A percentile compares a stretch with the other conserved stretches of the same genome.
phyloP scores from a whole-genome alignment of 495 filamentous ascomycete species.

The Hyphodiscus hymeniophilus region DNA sequence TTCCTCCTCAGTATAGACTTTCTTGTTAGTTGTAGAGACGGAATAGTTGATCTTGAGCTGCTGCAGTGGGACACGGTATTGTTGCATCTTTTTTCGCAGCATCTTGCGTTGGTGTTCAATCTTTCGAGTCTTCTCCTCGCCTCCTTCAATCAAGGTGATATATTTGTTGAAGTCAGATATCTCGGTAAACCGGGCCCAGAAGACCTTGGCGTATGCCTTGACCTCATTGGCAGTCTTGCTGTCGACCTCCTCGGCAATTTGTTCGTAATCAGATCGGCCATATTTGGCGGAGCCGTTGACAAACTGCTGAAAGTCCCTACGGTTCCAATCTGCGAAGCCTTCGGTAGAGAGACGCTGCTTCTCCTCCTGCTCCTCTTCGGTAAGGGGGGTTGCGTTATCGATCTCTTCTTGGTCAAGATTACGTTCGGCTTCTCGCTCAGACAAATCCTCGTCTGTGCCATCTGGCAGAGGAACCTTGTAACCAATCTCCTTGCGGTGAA shows the following conservation, averaged over 20 bases:
- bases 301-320: slow-evolving; percentile 96
- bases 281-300: slow-evolving; percentile 90
- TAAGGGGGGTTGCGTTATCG: slow-evolving; percentile 81
- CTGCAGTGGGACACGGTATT: slow-evolving; percentile 93
- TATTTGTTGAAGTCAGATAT: slow-evolving; percentile 85
- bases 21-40: slow-evolving; percentile 98
- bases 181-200: slow-evolving; percentile 87
- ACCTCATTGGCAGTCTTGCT: slow-evolving; percentile 81
- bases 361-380: slow-evolving; percentile 79
- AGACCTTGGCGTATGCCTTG: slow-evolving; percentile 82
- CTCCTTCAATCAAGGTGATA: slow-evolving; percentile 77
- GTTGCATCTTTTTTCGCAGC: slow-evolving; percentile 87
- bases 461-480: slow-evolving; percentile 86
- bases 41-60: slow-evolving; percentile 98
- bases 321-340: slow-evolving; percentile 92
- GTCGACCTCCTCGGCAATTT: slow-evolving; percentile 85
- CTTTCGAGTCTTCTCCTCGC: slow-evolving; percentile 82
- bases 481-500: slow-evolving; percentile 87
- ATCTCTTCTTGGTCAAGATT: slow-evolving; percentile 86
- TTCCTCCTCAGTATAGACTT: slow-evolving; percentile 98
- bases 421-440: slow-evolving; percentile 78
- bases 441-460: slow-evolving; percentile 73
- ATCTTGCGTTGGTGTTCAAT: slow-evolving; percentile 89
- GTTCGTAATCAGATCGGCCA: slow-evolving; percentile 73
- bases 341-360: slow-evolving; percentile 72